A percentile compares a stretch with the other conserved stretches of the same genome.
phyloP scores from a whole-genome alignment of 768 basidiomycete species.

The Tremella yokohamensis region DNA sequence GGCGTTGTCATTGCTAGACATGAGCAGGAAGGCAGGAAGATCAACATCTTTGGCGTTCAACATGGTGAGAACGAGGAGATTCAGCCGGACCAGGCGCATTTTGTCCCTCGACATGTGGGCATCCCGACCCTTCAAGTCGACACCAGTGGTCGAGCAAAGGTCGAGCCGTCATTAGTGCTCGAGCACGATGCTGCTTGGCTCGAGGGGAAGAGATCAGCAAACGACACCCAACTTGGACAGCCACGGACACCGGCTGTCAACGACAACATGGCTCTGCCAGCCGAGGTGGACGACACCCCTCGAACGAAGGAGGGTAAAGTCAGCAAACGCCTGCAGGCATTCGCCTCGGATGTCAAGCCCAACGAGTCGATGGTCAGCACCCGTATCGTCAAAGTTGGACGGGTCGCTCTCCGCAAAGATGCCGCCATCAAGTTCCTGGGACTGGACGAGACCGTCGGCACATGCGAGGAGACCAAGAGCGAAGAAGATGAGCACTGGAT shows the following conservation, averaged over 20 bases:
- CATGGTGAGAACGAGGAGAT: constrained; percentile 18
- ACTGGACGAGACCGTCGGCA: constrained; percentile 14
- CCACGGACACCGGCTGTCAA: constrained; percentile 24
- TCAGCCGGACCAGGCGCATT: constrained; percentile 6
- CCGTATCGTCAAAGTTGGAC: constrained; percentile 33
- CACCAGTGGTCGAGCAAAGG: constrained; percentile 21
- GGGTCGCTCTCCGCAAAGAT: constrained; percentile 40
- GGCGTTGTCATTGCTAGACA: constrained; percentile 28
- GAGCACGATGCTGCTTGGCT: constrained; percentile 42
- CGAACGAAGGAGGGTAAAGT: constrained; percentile 21
- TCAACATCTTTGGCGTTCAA: constrained; percentile 26
- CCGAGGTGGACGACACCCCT: constrained; percentile 20
- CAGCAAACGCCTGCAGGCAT: constrained; percentile 26
- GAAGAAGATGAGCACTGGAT: constrained; percentile 35
- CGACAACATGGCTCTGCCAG: neutral
- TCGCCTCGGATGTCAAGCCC: constrained; percentile 16
- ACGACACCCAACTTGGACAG: constrained; percentile 16
- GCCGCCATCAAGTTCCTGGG: constrained; percentile 39
- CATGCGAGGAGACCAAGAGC: constrained; percentile 29
- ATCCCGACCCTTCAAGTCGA: constrained; percentile 29
- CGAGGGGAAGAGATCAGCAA: constrained; percentile 19
- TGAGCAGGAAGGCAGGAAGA: constrained; percentile 33
- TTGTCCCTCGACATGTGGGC: constrained; percentile 24
- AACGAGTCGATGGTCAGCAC: constrained; percentile 38
- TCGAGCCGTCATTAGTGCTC: constrained; percentile 33